Base-by-base conservation (phyloP, 345 rosid species). In the Salix dunnii region DNA sequence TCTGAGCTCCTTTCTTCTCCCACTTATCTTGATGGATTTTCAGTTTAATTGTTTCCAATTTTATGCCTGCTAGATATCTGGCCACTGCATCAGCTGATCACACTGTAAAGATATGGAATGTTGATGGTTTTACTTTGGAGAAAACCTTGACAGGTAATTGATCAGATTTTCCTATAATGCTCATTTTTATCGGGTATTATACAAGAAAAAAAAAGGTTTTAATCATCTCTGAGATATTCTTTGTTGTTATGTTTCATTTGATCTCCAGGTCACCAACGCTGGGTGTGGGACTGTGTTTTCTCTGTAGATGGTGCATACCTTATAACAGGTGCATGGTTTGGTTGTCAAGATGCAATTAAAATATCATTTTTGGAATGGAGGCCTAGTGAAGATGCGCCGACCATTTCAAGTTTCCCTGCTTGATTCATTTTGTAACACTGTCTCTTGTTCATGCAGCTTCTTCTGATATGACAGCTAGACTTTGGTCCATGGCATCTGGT, bases 201-300 rank as follows among this genome's bases (percentile, higher is more conserved):
- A 16, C 35, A 38, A 31, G 18, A 31, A 31, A 64, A 10, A 17
- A 17, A 14, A 66, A 40, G 1, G 46, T 42, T 42, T 42, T 33
- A n/a, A 23, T 13, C 66, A 61, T 61, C 30, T 62, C 30, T 0
- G 25, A n/a, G 11, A 62, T 23, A 12, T 6, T 30, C 40, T 3
- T 17, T 31, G 33, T 12, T 38, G 30, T 14, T 51, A 49, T 71
- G 31, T 71, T 75, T 40, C 20, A 12, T 81, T 64, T 71, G 67
- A 53, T 49, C 23, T 78, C 71, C 84, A 93, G 99, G 99, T 81
- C 99, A 96, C 78, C 88, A 86, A 63, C 94, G 97, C 68, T 96
- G 99, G 98, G 97, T 96, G 1, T 93, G 98, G 99, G 98, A 96
- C 83, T 93, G 97, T 40, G 97, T 94, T 84, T 96, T 96, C 86